A percentile compares a stretch with the other conserved stretches of the same genome.
Conservation (phyloP, 495 filamentous ascomycete genomes). For the Filosporella fistucella region DNA sequence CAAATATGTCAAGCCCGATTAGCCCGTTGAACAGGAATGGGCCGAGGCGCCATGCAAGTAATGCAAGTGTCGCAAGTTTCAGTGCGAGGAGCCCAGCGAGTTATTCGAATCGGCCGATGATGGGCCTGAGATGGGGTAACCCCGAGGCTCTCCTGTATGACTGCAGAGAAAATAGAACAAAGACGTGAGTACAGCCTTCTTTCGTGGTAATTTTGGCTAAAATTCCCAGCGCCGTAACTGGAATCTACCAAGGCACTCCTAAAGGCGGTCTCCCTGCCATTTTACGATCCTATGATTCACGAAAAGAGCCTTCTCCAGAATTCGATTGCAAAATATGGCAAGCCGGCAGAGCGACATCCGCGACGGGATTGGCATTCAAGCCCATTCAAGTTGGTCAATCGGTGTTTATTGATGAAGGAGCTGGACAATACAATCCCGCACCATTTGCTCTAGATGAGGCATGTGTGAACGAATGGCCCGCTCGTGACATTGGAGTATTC, state of each 20-base stretch:
- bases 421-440: constrained; percentile 87
- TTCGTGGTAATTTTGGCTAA: constrained; percentile 13
- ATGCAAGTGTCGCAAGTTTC: constrained; percentile 58
- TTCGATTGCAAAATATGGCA: constrained; percentile 94
- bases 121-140: constrained; percentile 38
- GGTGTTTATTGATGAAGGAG: constrained; percentile 88
- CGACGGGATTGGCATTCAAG: constrained; percentile 91
- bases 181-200: constrained; percentile 64
- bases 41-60: constrained; percentile 48
- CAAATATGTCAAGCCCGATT: not conserved
- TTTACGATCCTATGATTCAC: constrained; percentile 89
- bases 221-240: constrained; percentile 70
- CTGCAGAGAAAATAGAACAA: constrained; percentile 76
- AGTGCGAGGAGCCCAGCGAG: constrained; percentile 40
- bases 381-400: constrained; percentile 91
- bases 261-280: constrained; percentile 62
- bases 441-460: constrained; percentile 86
- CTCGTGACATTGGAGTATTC: constrained; percentile 83
- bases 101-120: constrained; percentile 24
- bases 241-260: constrained; percentile 78
- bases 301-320: constrained; percentile 82
- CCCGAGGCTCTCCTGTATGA: constrained; percentile 74
- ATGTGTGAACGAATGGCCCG: constrained; percentile 88
- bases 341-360: constrained; percentile 89
- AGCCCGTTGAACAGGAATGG: constrained; percentile 19